Evolutionary conservation across 805 yeast species (phyloP).

Genomic region (Pichia gijzeniarum): DNA sequence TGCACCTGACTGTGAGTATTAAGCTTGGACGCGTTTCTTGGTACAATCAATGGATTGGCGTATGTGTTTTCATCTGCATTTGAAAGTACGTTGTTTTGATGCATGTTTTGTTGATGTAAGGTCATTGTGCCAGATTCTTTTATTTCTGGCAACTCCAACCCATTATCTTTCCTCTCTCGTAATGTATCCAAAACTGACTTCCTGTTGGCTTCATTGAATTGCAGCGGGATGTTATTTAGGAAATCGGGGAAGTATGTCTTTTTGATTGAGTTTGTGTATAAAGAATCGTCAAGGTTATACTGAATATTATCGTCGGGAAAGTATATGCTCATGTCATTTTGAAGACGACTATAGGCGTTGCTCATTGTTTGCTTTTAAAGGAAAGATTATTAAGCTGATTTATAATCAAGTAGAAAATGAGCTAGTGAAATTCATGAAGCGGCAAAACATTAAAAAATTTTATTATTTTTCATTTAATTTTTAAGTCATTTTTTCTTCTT

Average conservation of each 20-base stretch:
- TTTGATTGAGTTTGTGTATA: constrained; percentile 11
- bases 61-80: constrained; percentile 17
- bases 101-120: constrained; percentile 4
- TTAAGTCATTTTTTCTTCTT: neutral
- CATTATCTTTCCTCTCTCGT: constrained; percentile 9
- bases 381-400: no score
- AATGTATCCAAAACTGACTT: constrained; percentile 20
- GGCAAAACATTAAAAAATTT: no score
- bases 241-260: constrained; percentile 10
- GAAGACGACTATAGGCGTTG: constrained; percentile 3
- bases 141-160: constrained; percentile 11
- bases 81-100: neutral
- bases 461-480: neutral
- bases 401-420: no score
- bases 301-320: constrained; percentile 5
- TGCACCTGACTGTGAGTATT: constrained; percentile 41
- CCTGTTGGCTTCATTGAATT: constrained; percentile 10
- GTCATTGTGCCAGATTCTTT: constrained; percentile 12
- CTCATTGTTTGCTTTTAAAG: neutral
- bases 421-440: neutral
- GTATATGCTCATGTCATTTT: neutral
- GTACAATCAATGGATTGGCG: constrained; percentile 24
- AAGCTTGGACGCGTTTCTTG: constrained; percentile 19
- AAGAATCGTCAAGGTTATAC: neutral
- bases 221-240: constrained; percentile 13